Percentiles rank a stretch among this genome's conserved stretches.
phyloP scores from a whole-genome alignment of 2,329 filamentous ascomycete genomes.

The Monilinia aucupariae region DNA sequence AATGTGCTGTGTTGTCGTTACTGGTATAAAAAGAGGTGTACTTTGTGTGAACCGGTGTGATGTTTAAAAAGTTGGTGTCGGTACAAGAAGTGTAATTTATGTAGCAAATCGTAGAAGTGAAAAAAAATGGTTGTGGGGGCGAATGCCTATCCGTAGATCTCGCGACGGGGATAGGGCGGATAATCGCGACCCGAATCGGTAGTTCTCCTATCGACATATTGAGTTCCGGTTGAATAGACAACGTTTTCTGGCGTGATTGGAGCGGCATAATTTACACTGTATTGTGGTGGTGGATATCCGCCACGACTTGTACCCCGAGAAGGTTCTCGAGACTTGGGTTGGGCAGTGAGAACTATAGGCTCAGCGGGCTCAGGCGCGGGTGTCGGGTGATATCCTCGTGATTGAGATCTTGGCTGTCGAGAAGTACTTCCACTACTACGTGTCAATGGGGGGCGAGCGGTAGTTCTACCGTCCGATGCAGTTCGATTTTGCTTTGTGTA shows the following conservation, averaged over 20 bases:
- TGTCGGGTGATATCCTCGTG: conserved; percentile 21
- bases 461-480: conserved; percentile 24
- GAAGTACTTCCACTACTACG: conserved; percentile 13
- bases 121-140: background rate
- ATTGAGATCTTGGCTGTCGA: conserved; percentile 19
- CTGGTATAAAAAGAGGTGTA: conserved; percentile 15
- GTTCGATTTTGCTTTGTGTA: conserved; percentile 25
- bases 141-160: background rate
- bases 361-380: conserved; percentile 19
- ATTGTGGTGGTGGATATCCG: background rate
- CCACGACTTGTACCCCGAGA: conserved; percentile 16
- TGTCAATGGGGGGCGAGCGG: conserved; percentile 21
- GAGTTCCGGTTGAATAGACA: background rate
- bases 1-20: conserved; percentile 15
- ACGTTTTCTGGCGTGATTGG: conserved; percentile 1
- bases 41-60: background rate
- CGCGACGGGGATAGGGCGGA: background rate
- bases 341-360: conserved; percentile 20
- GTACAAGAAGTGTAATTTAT: conserved; percentile 17
- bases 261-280: conserved; percentile 3
- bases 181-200: conserved; percentile 12
- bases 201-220: conserved; percentile 9
- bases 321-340: conserved; percentile 23
- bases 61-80: conserved; percentile 12
- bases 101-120: conserved; percentile 7